A percentile compares a stretch with the other conserved stretches of the same genome.
phyloP scores from a whole-genome alignment of 1,284 basidiomycete species.

The Chalciporus sp. region DNA sequence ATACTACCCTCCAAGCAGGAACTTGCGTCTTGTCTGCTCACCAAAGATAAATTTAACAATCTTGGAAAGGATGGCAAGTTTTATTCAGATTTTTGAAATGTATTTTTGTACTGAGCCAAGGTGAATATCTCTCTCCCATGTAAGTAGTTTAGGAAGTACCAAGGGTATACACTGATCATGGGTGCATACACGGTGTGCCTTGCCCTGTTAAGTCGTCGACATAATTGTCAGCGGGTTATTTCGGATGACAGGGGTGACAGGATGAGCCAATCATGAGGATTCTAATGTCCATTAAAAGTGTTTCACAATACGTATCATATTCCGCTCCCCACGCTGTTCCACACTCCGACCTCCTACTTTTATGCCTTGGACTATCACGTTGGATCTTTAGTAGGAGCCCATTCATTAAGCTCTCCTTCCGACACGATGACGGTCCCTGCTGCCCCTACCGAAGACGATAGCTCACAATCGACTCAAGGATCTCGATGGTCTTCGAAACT shows the following conservation, averaged over 20 bases:
- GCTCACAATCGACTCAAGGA: neutral
- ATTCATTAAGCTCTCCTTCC: neutral
- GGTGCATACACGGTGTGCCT: too few relatives aligned
- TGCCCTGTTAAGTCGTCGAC: too few relatives aligned
- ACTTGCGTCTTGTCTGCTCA: constrained; percentile 29
- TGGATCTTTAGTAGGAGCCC: neutral
- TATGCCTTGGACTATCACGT: constrained; percentile 2
- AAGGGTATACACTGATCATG: too few relatives aligned
- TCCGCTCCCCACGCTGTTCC: neutral
- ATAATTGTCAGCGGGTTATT: too few relatives aligned
- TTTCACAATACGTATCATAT: neutral
- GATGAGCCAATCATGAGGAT: neutral
- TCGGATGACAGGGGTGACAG: too few relatives aligned
- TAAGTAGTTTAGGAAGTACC: neutral
- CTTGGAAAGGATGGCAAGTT: constrained; percentile 29
- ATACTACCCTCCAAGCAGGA: constrained; percentile 21
- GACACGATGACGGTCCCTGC: constrained; percentile 15
- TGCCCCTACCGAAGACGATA: constrained; percentile 7
- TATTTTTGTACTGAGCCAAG: too few relatives aligned
- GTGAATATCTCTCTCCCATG: too few relatives aligned
- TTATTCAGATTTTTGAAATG: constrained; percentile 30
- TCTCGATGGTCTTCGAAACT: constrained; percentile 24
- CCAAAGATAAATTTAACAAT: constrained; percentile 15
- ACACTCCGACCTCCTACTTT: neutral
- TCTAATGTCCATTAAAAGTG: neutral